Percentiles rank a stretch among this genome's conserved stretches.
These are phyloP conservation scores for Myxozyma neglecta DNA, from an alignment of 805 yeast species.

Conservation along the genomic window DNA sequence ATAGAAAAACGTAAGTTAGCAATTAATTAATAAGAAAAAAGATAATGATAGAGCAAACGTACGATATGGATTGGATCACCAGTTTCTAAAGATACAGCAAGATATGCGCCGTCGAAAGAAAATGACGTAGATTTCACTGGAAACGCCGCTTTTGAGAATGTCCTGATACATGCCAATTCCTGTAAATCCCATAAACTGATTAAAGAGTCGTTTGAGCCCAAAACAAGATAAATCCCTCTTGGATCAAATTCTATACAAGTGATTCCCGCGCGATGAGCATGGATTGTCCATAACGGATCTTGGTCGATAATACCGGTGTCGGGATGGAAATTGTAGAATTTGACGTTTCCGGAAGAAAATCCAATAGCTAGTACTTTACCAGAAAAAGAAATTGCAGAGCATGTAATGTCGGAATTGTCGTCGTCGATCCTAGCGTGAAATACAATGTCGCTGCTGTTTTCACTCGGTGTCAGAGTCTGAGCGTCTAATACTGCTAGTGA, in stretches of 20 bases:
- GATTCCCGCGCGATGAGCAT: slow-evolving; percentile 54
- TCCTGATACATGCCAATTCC: slow-evolving; percentile 44
- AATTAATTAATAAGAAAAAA: background rate
- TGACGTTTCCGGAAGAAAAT: slow-evolving; percentile 49
- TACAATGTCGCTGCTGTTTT: background rate
- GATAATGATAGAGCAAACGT: background rate
- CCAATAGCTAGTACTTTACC: slow-evolving; percentile 48
- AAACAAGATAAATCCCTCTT: slow-evolving; percentile 50
- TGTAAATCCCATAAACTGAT: slow-evolving; percentile 52
- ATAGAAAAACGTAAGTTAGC: no score
- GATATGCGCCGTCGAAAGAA: slow-evolving; percentile 49
- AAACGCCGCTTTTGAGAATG: slow-evolving; percentile 36
- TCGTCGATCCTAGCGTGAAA: slow-evolving; percentile 28
- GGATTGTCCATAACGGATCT: slow-evolving; percentile 31
- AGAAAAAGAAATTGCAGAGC: slow-evolving; percentile 43
- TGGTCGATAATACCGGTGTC: slow-evolving; percentile 1
- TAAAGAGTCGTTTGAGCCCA: slow-evolving; percentile 60
- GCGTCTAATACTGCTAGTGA: background rate
- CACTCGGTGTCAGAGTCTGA: background rate
- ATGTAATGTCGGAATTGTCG: slow-evolving; percentile 30
- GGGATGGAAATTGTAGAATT: slow-evolving; percentile 32
- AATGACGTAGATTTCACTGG: slow-evolving; percentile 46
- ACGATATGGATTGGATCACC: slow-evolving; percentile 46
- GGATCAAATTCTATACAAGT: slow-evolving; percentile 54
- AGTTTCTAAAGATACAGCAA: slow-evolving; percentile 50